Percentiles rank a stretch among this genome's conserved stretches.
Conservation (phyloP, 768 basidiomycete species). For the Russula earlei region DNA sequence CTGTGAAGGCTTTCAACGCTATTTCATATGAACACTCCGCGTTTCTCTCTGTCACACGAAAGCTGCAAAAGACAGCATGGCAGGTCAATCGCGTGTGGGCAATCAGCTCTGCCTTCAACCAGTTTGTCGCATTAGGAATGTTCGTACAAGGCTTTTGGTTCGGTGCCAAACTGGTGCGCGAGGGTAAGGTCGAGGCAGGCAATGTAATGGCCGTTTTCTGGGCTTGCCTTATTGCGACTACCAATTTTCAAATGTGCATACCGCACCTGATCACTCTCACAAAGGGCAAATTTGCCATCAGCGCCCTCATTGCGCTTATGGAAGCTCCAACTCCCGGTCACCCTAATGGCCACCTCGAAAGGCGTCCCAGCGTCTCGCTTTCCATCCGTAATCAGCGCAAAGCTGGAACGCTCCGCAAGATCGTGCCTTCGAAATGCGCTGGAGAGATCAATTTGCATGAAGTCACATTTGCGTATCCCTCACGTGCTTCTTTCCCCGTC, state of each 20-base stretch:
- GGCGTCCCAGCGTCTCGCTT: conserved; percentile 15
- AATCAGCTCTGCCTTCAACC: conserved; percentile 50
- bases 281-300: conserved; percentile 79
- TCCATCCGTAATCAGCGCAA: conserved; percentile 30
- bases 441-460: conserved; percentile 61
- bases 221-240: conserved; percentile 88
- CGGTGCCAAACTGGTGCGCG: conserved; percentile 79
- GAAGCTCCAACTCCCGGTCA: conserved; percentile 28
- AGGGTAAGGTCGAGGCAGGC: conserved; percentile 57
- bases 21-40: conserved; percentile 43
- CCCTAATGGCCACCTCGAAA: conserved; percentile 13
- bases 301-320: conserved; percentile 52
- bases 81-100: conserved; percentile 70
- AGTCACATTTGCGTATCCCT: conserved; percentile 66
- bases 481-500: conserved; percentile 52
- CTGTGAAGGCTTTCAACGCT: conserved; percentile 91
- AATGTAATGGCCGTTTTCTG: conserved; percentile 96
- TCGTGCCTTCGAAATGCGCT: conserved; percentile 49
- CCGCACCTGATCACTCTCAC: conserved; percentile 70
- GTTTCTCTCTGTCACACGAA: conserved; percentile 36
- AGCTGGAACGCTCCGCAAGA: conserved; percentile 43
- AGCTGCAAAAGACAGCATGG: conserved; percentile 38
- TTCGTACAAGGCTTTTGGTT: conserved; percentile 98
- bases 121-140: conserved; percentile 83
- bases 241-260: conserved; percentile 79